Evolutionary conservation across 305 asterid species (phyloP), one percentile per base, ranked within the genome.

Genomic region (Solanum chacoense): DNA sequence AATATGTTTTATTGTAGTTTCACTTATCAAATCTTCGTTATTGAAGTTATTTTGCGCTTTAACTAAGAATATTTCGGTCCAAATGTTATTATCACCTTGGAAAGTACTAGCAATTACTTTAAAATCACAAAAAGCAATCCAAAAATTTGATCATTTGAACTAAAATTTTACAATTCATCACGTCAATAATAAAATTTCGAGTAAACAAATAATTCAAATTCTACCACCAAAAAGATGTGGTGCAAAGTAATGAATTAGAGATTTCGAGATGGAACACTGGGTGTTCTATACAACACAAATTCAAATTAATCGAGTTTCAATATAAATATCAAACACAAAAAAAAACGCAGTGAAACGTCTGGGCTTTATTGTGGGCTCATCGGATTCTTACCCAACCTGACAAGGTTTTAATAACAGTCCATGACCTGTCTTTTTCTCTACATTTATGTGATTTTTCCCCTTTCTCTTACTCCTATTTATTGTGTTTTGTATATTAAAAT

Each of bases 291-390:
- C 3, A 12, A 2, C 1, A 0, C 4, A 16, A 50, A 50, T 50
- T 6, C 1, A 50, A 6, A 16, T 50, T 50, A 50, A 0, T 50
- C 18, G 22, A 50, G 0, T 2, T 50, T 1, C 4, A 50, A 45
- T 6, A 0, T 50, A 16, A 50, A 50, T 50, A 50, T 50, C 1
- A 4, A 0, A 6, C 3, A 50, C 0, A 0, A 50, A 45, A 16
- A 29, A 72, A 16, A 14, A 13, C 1, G 8, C 35, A 35, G 29
- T 35, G 4, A 76, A 76, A 10, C 29, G 50, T 28, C 10, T 76
- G 50, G 18, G 83, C 45, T 76, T 76, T 76, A 76, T 35, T 76
- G 83, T 35, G 83, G 83, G 83, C 50, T 76, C 83, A 76, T 13
- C 45, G 45, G 45, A 76, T 76, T 37, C 50, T 76, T 34, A 76